A percentile compares a stretch with the other conserved stretches of the same genome.
Evolutionary conservation across 176 grass and related monocot species (phyloP).

Genomic region (Phragmites australis): DNA sequence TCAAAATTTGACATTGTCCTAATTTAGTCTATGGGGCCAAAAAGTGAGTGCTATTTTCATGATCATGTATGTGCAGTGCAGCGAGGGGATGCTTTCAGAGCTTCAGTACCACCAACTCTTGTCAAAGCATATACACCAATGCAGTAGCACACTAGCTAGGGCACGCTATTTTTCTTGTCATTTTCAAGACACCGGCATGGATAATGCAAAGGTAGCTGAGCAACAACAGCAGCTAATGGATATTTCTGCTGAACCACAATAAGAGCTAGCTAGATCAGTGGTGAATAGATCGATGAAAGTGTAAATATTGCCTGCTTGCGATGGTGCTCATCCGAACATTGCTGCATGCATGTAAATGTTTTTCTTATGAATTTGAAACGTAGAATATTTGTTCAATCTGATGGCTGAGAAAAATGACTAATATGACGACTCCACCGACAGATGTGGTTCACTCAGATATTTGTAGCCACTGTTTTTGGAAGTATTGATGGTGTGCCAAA

Average conservation of each 20-base stretch:
- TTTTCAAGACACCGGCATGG: background rate
- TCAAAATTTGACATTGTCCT: no score
- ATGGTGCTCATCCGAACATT: background rate
- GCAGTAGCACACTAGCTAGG: background rate
- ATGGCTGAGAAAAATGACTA: background rate
- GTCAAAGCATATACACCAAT: background rate
- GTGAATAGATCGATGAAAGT: background rate
- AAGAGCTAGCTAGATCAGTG: background rate
- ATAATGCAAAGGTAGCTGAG: background rate
- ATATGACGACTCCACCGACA: conserved; percentile 25
- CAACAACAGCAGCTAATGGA: background rate
- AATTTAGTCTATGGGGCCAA: no score
- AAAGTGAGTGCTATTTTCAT: background rate
- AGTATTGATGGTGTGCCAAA: background rate
- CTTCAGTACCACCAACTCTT: background rate
- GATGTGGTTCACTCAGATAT: background rate
- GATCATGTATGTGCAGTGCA: background rate
- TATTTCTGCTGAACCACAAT: background rate
- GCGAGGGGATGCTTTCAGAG: background rate
- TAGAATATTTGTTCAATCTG: background rate
- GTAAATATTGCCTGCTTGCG: background rate
- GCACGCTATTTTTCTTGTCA: background rate
- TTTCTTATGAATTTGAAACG: background rate
- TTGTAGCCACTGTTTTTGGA: background rate
- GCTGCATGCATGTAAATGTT: no score